These are phyloP conservation scores for Rhododendron ferrugineum DNA, from an alignment of 148 eudicot genomes.

Conservation along the genomic window DNA sequence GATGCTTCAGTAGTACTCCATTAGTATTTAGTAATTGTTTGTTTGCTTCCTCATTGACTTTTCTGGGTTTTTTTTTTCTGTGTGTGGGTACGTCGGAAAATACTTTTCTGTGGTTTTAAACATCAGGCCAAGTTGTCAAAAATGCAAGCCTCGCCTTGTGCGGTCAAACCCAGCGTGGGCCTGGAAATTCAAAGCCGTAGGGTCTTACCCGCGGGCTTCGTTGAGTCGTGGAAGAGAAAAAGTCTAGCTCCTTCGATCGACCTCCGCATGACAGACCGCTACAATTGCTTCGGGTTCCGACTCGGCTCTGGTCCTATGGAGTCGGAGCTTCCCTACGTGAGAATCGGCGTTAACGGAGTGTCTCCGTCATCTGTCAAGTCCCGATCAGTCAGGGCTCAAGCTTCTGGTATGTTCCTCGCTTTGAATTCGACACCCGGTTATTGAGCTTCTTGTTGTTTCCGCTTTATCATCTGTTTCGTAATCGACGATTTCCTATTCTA, in stretches of 20 bases:
- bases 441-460: not conserved
- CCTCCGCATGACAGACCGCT: slow-evolving; percentile 25
- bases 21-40: not conserved
- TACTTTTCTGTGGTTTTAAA: not conserved
- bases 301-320: slow-evolving; percentile 43
- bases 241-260: slow-evolving; percentile 9
- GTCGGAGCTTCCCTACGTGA: slow-evolving; percentile 29
- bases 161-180: slow-evolving; percentile 33
- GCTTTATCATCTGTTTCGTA: not conserved
- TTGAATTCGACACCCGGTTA: not conserved
- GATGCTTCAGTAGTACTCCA: not conserved
- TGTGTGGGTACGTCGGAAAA: too few relatives aligned
- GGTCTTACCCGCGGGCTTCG: slow-evolving; percentile 18
- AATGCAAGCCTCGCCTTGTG: slow-evolving; percentile 48
- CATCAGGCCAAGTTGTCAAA: slow-evolving; percentile 1
- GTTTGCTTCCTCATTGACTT: not conserved
- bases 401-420: slow-evolving; percentile 41
- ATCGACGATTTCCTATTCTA: not conserved
- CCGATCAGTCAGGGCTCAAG: slow-evolving; percentile 65
- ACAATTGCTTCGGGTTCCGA: slow-evolving; percentile 26
- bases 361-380: slow-evolving; percentile 43
- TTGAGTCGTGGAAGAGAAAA: slow-evolving; percentile 20
- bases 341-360: slow-evolving; percentile 37
- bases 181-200: slow-evolving; percentile 30
- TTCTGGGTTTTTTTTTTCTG: not conserved